Percentiles rank a stretch among this genome's conserved stretches.
Evolutionary conservation across 1,139 yeast genomes (phyloP).

Genomic region (Cylindricascospora bacillispora): DNA sequence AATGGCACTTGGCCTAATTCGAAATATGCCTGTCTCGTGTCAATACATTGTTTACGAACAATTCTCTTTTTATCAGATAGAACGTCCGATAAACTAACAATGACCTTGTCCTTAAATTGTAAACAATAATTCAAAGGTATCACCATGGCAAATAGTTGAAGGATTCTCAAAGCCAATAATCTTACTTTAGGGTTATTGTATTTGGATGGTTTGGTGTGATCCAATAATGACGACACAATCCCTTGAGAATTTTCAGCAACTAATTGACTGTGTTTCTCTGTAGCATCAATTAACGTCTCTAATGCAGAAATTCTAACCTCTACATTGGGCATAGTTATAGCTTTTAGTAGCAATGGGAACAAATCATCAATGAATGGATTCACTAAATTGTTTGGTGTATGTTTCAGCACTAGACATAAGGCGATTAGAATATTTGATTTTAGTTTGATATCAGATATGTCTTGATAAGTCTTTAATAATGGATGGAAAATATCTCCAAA

Average conservation of each 20-base stretch:
- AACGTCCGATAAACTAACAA: constrained; percentile 36
- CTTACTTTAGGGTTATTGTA: constrained; percentile 37
- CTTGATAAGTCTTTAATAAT: constrained; percentile 32
- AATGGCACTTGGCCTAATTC: constrained; percentile 33
- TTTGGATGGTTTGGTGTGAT: constrained; percentile 25
- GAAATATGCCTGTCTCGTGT: constrained; percentile 63
- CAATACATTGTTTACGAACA: constrained; percentile 65
- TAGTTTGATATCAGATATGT: constrained; percentile 14
- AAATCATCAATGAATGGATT: constrained; percentile 48
- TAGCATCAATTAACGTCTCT: constrained; percentile 38
- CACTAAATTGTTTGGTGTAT: constrained; percentile 49
- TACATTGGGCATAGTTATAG: constrained; percentile 38
- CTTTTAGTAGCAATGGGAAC: constrained; percentile 59
- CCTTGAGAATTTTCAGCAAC: constrained; percentile 42
- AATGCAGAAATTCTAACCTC: constrained; percentile 50
- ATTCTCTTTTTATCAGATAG: constrained; percentile 66
- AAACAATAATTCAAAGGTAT: constrained; percentile 33
- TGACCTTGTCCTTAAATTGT: constrained; percentile 40
- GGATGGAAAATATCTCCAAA: constrained; percentile 46
- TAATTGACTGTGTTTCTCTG: constrained; percentile 40
- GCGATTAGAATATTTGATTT: constrained; percentile 47
- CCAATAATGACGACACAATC: constrained; percentile 43
- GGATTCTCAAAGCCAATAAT: constrained; percentile 41
- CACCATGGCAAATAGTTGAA: constrained; percentile 34
- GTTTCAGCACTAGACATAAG: constrained; percentile 52